Evolutionary conservation across 345 rosid species (phyloP), one percentile per base, ranked within the genome.

Genomic region (Conringia planisiliqua): DNA sequence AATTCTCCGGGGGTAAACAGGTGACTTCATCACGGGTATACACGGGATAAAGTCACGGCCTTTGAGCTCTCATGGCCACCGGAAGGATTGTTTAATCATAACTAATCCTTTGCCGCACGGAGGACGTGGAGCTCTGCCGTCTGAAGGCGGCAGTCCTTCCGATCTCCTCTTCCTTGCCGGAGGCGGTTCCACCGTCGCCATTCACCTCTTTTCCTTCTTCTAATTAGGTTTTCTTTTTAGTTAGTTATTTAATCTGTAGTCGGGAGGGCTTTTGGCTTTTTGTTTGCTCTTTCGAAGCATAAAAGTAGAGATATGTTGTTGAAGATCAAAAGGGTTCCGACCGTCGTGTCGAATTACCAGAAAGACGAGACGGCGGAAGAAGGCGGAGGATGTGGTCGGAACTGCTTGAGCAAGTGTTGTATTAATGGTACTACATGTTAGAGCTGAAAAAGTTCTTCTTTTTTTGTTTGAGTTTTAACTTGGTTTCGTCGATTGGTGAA

Each of bases 141-240:
- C 99, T 60, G 97, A 95, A 89, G 99, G 97, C 86, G 99, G 99
- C 61, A 90, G 96, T 82, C 99, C 99, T 81, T 95, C 99, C 36
- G 98, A 95, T 84, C 98, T 95, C 82, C 97, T 92, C 82, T 95
- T 95, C 82, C 97, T 95, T 2, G 96, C 99, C 56, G 99, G 99
- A 68, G 99, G 99, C 54, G 99, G 99, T 74, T 57, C 39, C 64
- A 44, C 16, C n/a, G 17, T 24, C 27, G 39, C 69, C 36, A 40
- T 32, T 16, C 0, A 39, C 72, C 56, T 27, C 56, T 14, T 50
- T 38, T 5, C 39, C 33, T 32, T 32, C 4, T 54, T 3, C 29
- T 14, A 6, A 6, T 43, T 65, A 73, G 64, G 0, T 16, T 10
- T 30, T n/a, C n/a, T n/a, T n/a, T 61, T 50, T 35, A 18, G 3